Evolutionary conservation across 1,284 basidiomycete genomes (phyloP).

Genomic region (Serendipita sp.): DNA sequence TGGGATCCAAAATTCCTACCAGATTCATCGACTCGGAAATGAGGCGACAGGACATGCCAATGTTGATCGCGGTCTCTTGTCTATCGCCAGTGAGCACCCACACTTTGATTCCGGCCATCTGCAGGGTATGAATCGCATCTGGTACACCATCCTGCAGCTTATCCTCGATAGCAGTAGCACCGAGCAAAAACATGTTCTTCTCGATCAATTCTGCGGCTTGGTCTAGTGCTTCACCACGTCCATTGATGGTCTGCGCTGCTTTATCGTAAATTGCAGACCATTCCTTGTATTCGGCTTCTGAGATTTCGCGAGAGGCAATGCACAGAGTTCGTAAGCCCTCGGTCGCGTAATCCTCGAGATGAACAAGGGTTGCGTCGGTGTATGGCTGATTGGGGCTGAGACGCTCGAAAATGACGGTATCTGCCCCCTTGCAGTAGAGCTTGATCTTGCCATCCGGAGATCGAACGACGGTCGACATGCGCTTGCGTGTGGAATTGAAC

Average conservation of each 20-base stretch:
- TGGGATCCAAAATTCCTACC: slow-evolving; percentile 28
- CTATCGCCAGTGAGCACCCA: slow-evolving; percentile 98
- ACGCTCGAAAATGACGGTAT: slow-evolving; percentile 90
- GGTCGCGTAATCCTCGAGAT: slow-evolving; percentile 95
- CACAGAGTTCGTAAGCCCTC: slow-evolving; percentile 96
- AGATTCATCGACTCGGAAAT: slow-evolving; percentile 99
- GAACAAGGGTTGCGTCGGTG: slow-evolving; percentile 73
- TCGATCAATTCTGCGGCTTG: slow-evolving; percentile 93
- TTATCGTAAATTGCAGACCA: slow-evolving; percentile 84
- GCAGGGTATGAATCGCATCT: slow-evolving; percentile 93
- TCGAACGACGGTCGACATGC: slow-evolving; percentile 92
- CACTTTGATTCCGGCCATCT: slow-evolving; percentile 97
- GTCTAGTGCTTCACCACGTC: slow-evolving; percentile 86
- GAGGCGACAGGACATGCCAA: slow-evolving; percentile 90
- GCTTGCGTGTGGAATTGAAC: slow-evolving; percentile 94
- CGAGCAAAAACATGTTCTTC: slow-evolving; percentile 81
- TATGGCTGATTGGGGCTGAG: slow-evolving; percentile 65
- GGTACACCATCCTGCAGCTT: slow-evolving; percentile 98
- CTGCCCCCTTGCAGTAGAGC: slow-evolving; percentile 93
- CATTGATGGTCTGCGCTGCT: slow-evolving; percentile 85
- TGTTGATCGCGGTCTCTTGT: slow-evolving; percentile 99
- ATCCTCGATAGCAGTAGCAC: slow-evolving; percentile 97
- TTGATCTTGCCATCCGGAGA: slow-evolving; percentile 85
- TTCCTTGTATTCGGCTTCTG: slow-evolving; percentile 79
- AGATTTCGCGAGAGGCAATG: slow-evolving; percentile 82